phyloP scores from a whole-genome alignment of 2,329 filamentous ascomycete species.

The Cladosporium sp. region DNA sequence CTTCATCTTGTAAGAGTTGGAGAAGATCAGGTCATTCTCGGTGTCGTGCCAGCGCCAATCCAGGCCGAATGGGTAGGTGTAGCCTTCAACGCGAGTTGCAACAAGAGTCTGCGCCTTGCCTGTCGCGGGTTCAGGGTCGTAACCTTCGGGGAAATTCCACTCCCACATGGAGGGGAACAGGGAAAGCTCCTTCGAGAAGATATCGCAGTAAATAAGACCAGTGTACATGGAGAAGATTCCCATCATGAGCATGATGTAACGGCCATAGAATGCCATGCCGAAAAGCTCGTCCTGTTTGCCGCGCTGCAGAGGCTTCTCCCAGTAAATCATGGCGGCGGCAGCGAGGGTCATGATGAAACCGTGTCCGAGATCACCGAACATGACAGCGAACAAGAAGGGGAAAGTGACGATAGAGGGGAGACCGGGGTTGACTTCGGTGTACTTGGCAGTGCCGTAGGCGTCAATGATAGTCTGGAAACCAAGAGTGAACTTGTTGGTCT shows the following conservation, averaged over 20 bases:
- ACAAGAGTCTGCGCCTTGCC: slow-evolving; percentile 55
- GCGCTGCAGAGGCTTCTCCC: slow-evolving; percentile 76
- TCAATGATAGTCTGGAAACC: slow-evolving; percentile 99
- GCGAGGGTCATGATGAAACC: slow-evolving; percentile 84
- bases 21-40: slow-evolving; percentile 92
- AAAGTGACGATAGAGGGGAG: slow-evolving; percentile 96
- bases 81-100: slow-evolving; percentile 66
- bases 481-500: slow-evolving; percentile 98
- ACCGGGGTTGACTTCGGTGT: slow-evolving; percentile 94
- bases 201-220: slow-evolving; percentile 95
- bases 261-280: slow-evolving; percentile 97
- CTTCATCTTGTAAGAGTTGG: slow-evolving; percentile 99
- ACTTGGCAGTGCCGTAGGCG: slow-evolving; percentile 95
- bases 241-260: slow-evolving; percentile 99
- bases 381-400: slow-evolving; percentile 99
- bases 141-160: slow-evolving; percentile 69
- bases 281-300: slow-evolving; percentile 97
- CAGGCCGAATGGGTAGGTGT: slow-evolving; percentile 92
- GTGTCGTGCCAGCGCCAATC: slow-evolving; percentile 97
- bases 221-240: slow-evolving; percentile 96
- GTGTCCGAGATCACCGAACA: slow-evolving; percentile 98
- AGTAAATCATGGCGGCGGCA: slow-evolving; percentile 92
- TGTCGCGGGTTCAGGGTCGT: slow-evolving; percentile 30
- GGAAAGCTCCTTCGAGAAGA: slow-evolving; percentile 90
- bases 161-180: slow-evolving; percentile 89